These are phyloP conservation scores for Tieghemostelium lacteum DNA, from an alignment of 78 protist species.

Conservation along the genomic window DNA sequence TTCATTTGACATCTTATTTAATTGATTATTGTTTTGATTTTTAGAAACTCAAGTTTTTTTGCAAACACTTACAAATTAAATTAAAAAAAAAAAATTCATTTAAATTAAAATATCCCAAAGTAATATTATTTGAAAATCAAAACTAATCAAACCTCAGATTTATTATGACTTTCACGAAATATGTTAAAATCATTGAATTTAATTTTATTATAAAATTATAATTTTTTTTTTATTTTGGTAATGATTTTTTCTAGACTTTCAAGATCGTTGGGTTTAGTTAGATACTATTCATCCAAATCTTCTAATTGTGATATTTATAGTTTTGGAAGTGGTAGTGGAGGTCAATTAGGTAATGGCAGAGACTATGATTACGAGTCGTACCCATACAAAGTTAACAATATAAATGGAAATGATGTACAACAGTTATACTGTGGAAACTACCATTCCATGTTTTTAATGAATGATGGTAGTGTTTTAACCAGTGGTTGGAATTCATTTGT, in stretches of 20 bases:
- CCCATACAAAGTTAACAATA: neutral
- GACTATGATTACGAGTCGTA: slow-evolving; percentile 28
- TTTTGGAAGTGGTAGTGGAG: slow-evolving; percentile 49
- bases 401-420: neutral
- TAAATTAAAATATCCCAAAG: neutral
- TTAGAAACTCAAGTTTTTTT: neutral
- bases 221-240: neutral
- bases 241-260: slow-evolving; percentile 1
- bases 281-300: too few species aligned
- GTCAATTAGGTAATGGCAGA: slow-evolving; percentile 34
- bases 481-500: slow-evolving; percentile 68
- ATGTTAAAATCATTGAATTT: neutral
- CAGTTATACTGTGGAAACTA: slow-evolving; percentile 53
- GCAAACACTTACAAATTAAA: neutral
- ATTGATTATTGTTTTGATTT: neutral
- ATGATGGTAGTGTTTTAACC: slow-evolving; percentile 4
- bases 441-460: slow-evolving; percentile 34
- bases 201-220: neutral
- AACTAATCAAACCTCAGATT: too few species aligned
- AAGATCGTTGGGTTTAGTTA: too few species aligned
- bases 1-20: slow-evolving; percentile 43
- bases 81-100: neutral
- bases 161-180: too few species aligned
- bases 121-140: neutral
- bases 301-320: slow-evolving; percentile 2